Evolutionary conservation across 208 protist species (phyloP), one percentile per base, ranked within the genome.

Genomic region (Plasmodiophora brassicae): DNA sequence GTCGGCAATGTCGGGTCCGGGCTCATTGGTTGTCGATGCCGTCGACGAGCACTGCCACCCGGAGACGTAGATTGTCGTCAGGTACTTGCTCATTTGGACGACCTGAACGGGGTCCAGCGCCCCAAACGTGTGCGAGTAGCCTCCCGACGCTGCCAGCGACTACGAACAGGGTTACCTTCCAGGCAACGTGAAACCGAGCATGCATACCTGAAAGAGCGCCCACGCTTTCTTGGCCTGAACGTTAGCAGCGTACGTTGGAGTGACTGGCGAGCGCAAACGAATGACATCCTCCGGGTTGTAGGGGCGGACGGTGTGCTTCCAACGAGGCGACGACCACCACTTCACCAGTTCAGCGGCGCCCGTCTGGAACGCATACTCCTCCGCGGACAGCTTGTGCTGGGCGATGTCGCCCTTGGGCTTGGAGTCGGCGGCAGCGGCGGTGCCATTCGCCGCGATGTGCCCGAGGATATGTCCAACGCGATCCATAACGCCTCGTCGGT

Each of bases 41-140:
- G 94, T 95, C n/a, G 90, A 93, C 8, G 90, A 93, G 38, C 91
- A 93, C 87, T 95, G 93, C 93, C 93, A 94, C 60, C 93, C 93
- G n/a, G 88, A 92, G 39, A 95, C 91, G 91, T 95, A 95, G 53
- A 93, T 92, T 35, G 91, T 93, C 41, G 88, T 83, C 45, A 95
- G 60, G 85, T 94, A 94, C 35, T 93, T 91, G n/a, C 92, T 92
- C 94, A 95, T 95, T 87, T 94, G 92, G 8, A 92, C 89, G 38
- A 94, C 93, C 88, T 95, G 94, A 35, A 95, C 92, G 5, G 93
- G 93, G 54, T 95, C 94, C 22, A 95, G 90, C 46, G 91, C 90
- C 87, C 32, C 91, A 35, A 45, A 87, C n/a, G 84, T 92, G 35
- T 54, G 85, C 43, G 85, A 84, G 86, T 85, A 88, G 44, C 45